phyloP scores from a whole-genome alignment of 2,329 filamentous ascomycete species.

The Fusarium acutatum region DNA sequence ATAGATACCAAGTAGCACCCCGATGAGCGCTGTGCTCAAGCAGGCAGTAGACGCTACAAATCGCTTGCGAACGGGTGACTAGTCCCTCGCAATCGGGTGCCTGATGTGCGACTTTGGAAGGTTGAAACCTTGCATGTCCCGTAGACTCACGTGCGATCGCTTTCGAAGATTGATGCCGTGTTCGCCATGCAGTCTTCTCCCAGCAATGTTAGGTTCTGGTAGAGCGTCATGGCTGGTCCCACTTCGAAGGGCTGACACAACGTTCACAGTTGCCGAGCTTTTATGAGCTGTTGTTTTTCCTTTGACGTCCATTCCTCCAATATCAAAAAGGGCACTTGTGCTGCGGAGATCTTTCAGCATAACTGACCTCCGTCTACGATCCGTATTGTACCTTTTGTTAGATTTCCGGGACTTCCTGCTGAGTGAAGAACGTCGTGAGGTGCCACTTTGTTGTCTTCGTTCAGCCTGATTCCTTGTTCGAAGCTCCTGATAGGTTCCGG shows the following conservation, averaged over 20 bases:
- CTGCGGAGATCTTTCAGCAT: background rate
- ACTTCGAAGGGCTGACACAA: conserved; percentile 9
- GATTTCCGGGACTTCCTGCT: conserved; percentile 19
- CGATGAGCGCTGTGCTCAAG: conserved; percentile 75
- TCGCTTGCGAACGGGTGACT: conserved; percentile 72
- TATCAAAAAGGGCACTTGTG: background rate
- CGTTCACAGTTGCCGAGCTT: background rate
- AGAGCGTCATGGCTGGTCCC: conserved; percentile 35
- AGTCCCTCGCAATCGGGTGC: conserved; percentile 76
- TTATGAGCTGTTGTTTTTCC: background rate
- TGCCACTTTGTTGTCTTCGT: background rate
- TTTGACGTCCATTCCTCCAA: background rate
- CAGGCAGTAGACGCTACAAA: conserved; percentile 75
- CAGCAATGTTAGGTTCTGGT: conserved; percentile 38
- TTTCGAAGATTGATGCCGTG: conserved; percentile 57
- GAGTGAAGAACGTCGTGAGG: background rate
- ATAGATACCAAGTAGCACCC: conserved; percentile 77
- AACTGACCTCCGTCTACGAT: background rate
- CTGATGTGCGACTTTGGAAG: conserved; percentile 63
- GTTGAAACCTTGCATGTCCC: conserved; percentile 59
- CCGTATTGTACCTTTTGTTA: conserved; percentile 2
- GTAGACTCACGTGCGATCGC: conserved; percentile 63
- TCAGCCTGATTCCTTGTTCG: background rate
- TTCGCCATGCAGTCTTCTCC: conserved; percentile 39
- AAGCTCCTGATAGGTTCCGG: conserved; percentile 18